Conservation (phyloP, 1,139 yeast genomes). For the Candida sojae region DNA sequence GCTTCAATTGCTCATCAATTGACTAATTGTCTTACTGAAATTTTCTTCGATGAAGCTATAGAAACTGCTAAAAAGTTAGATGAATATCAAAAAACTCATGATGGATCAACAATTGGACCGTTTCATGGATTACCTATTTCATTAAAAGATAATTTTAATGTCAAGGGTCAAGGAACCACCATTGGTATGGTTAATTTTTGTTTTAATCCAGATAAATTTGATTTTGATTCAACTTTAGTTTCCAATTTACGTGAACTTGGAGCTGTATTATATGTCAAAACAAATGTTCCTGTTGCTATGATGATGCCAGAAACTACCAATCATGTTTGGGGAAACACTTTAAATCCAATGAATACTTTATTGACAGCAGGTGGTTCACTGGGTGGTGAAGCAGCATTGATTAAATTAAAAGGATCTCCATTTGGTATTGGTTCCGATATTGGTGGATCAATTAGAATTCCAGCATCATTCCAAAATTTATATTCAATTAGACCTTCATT, state of each 20-base stretch:
- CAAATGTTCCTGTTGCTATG: slow-evolving; percentile 47
- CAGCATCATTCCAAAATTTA: slow-evolving; percentile 69
- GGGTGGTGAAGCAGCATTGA: slow-evolving; percentile 74
- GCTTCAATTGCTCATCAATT: slow-evolving; percentile 42
- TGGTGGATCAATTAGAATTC: slow-evolving; percentile 77
- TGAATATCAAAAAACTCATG: slow-evolving; percentile 39
- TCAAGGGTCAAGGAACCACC: slow-evolving; percentile 54
- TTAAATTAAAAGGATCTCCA: slow-evolving; percentile 63
- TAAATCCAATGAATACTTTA: slow-evolving; percentile 41
- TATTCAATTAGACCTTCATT: slow-evolving; percentile 71
- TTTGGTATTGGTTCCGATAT: slow-evolving; percentile 75
- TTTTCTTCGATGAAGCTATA: slow-evolving; percentile 36
- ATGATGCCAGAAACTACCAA: slow-evolving; percentile 49
- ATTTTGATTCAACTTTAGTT: slow-evolving; percentile 22
- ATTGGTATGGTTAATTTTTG: slow-evolving; percentile 61
- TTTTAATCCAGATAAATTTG: slow-evolving; percentile 50
- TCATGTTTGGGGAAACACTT: slow-evolving; percentile 38
- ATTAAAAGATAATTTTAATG: slow-evolving; percentile 68
- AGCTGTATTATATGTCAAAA: slow-evolving; percentile 58
- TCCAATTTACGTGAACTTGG: slow-evolving; percentile 46
- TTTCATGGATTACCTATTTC: slow-evolving; percentile 78
- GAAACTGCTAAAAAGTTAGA: slow-evolving; percentile 34
- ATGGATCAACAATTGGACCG: slow-evolving; percentile 67
- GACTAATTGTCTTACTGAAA: slow-evolving; percentile 35
- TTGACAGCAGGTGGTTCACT: slow-evolving; percentile 63